Evolutionary conservation across 1,284 basidiomycete species (phyloP).

Genomic region (Blastosporella zonata): DNA sequence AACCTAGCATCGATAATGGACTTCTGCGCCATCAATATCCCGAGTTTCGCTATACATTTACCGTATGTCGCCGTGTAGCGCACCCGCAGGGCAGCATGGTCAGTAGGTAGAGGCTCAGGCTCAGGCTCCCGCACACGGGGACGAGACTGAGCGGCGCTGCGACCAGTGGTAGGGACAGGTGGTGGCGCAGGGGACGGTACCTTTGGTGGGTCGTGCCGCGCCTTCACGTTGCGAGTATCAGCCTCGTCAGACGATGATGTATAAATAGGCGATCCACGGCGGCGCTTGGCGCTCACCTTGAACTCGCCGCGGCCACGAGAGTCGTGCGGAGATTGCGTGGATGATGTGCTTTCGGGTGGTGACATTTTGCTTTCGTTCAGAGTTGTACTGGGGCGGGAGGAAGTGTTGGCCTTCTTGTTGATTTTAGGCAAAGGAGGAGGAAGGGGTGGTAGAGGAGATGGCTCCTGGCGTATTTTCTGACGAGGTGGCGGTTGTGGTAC

Average conservation of each 20-base stretch:
- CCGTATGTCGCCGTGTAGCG: slow-evolving; percentile 50
- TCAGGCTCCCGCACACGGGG: slow-evolving; percentile 20
- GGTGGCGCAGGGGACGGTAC: slow-evolving; percentile 20
- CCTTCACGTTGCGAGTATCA: slow-evolving; percentile 12
- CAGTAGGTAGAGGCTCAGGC: slow-evolving; percentile 39
- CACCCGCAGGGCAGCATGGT: slow-evolving; percentile 47
- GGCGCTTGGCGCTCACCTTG: slow-evolving; percentile 31
- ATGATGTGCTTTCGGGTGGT: slow-evolving; percentile 8
- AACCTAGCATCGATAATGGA: slow-evolving; percentile 44
- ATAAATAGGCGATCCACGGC: slow-evolving; percentile 49
- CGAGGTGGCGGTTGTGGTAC: slow-evolving; percentile 19
- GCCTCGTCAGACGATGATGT: slow-evolving; percentile 62
- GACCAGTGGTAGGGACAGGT: slow-evolving; percentile 20
- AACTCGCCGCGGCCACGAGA: slow-evolving; percentile 19
- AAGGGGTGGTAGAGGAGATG: slow-evolving; percentile 17
- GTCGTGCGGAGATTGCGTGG: slow-evolving; percentile 25
- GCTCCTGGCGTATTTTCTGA: slow-evolving; percentile 17
- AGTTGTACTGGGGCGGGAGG: slow-evolving; percentile 19
- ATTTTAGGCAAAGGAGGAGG: slow-evolving; percentile 19
- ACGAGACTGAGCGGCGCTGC: slow-evolving; percentile 20
- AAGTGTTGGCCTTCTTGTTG: slow-evolving; percentile 16
- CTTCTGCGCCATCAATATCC: slow-evolving; percentile 45
- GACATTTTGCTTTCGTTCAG: slow-evolving; percentile 10
- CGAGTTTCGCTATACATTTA: slow-evolving; percentile 46
- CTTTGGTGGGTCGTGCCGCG: slow-evolving; percentile 22